Conservation (phyloP, 2,329 filamentous ascomycete genomes). For the Hymenotorrendiella dingleyae region DNA sequence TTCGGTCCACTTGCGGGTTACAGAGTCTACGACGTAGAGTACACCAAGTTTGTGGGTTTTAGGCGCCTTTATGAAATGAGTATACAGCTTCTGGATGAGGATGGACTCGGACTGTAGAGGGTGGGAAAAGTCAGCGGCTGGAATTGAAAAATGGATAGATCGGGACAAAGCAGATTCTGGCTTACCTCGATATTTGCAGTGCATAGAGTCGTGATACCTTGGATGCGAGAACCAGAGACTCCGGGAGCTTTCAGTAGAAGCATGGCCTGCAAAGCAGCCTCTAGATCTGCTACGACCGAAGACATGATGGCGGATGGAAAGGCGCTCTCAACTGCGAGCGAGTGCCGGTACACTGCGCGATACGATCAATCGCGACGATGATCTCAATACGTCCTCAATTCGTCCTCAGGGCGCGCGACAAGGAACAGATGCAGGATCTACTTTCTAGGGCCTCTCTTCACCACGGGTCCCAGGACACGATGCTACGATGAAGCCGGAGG, state of each 20-base stretch:
- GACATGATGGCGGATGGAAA: conserved; percentile 49
- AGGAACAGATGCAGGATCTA: conserved; percentile 15
- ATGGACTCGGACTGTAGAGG: conserved; percentile 77
- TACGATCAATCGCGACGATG: conserved; percentile 7
- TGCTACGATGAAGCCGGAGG: conserved; percentile 23
- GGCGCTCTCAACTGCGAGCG: too few species aligned
- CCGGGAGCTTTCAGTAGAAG: conserved; percentile 86
- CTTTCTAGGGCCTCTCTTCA: conserved; percentile 18
- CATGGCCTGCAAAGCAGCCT: conserved; percentile 86
- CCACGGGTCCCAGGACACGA: conserved; percentile 17
- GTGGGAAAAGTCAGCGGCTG: background rate
- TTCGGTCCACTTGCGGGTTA: conserved; percentile 98
- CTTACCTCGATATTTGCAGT: conserved; percentile 86
- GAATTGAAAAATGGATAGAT: background rate
- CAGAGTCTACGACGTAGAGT: conserved; percentile 99
- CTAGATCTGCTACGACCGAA: conserved; percentile 84
- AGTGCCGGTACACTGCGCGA: conserved; percentile 7
- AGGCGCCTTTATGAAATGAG: conserved; percentile 92
- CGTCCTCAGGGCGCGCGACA: background rate
- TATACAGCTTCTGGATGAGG: conserved; percentile 93
- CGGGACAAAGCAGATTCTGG: background rate
- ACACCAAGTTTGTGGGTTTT: conserved; percentile 96
- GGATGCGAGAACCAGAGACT: conserved; percentile 89
- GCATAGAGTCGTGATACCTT: conserved; percentile 79
- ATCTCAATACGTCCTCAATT: too few species aligned